These are phyloP conservation scores for Capronia americana DNA, from an alignment of 2,329 filamentous ascomycete genomes.

Conservation along the genomic window DNA sequence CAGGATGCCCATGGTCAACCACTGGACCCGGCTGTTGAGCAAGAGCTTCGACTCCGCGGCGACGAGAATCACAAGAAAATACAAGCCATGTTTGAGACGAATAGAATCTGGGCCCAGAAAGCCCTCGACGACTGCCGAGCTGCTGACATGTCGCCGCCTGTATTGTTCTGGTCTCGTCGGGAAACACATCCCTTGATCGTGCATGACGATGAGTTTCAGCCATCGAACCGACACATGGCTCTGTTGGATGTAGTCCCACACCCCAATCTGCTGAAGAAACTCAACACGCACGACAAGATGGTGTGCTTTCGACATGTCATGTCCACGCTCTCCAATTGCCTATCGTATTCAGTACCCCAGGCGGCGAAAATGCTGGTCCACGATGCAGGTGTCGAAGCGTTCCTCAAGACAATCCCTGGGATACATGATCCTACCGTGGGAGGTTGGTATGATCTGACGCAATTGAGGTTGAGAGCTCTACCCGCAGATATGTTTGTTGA, in stretches of 20 bases:
- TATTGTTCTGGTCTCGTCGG: constrained; percentile 36
- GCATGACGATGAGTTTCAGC: constrained; percentile 34
- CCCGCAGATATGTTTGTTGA: constrained; percentile 35
- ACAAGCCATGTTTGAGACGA: constrained; percentile 22
- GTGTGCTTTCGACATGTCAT: constrained; percentile 37
- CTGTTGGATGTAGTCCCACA: constrained; percentile 60
- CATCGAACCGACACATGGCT: constrained; percentile 27
- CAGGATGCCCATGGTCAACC: background rate
- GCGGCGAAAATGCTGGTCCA: constrained; percentile 29
- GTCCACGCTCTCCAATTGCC: constrained; percentile 11
- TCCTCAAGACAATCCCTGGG: constrained; percentile 33
- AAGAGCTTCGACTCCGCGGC: constrained; percentile 12
- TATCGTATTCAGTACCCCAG: constrained; percentile 24
- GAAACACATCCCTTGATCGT: constrained; percentile 35
- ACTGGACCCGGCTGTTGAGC: constrained; percentile 6
- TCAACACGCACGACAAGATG: constrained; percentile 44
- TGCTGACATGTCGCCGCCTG: constrained; percentile 27
- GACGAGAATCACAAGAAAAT: constrained; percentile 18
- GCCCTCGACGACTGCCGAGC: constrained; percentile 39
- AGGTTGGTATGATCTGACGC: constrained; percentile 35
- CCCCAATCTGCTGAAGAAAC: constrained; percentile 63
- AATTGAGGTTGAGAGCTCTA: constrained; percentile 34
- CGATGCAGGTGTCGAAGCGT: constrained; percentile 30
- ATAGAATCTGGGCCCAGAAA: constrained; percentile 33
- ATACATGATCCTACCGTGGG: constrained; percentile 36